Evolutionary conservation across 1,139 yeast genomes (phyloP).

Genomic region (Casaregolazyma lundiana): DNA sequence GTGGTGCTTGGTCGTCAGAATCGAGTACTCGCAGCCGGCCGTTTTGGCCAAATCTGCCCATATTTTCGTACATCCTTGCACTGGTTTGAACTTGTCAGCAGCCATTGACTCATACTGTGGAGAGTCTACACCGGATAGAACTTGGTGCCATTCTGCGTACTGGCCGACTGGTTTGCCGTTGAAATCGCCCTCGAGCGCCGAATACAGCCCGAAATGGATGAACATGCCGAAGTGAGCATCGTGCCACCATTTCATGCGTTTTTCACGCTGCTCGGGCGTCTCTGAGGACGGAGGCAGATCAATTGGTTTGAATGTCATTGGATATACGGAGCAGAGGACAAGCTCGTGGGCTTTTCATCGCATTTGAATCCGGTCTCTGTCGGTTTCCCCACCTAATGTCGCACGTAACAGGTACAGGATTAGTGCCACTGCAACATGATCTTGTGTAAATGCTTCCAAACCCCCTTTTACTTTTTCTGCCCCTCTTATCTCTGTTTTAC

Average conservation of each 20-base stretch:
- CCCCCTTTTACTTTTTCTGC: too few relatives aligned
- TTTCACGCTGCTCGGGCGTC: slow-evolving; percentile 6
- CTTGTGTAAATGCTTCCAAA: too few relatives aligned
- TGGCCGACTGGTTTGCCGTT: slow-evolving; percentile 15
- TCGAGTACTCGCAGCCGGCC: slow-evolving; percentile 14
- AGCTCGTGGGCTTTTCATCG: too few relatives aligned
- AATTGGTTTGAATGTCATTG: not conserved
- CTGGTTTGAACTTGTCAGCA: slow-evolving; percentile 11
- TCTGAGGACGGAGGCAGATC: not conserved
- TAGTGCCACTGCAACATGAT: too few relatives aligned
- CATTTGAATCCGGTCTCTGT: too few relatives aligned
- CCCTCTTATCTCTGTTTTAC: too few relatives aligned
- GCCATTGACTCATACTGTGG: slow-evolving; percentile 12
- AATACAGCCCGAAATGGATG: slow-evolving; percentile 18
- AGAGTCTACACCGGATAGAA: slow-evolving; percentile 14
- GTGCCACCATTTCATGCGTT: slow-evolving; percentile 18
- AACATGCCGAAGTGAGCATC: slow-evolving; percentile 19
- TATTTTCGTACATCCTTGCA: slow-evolving; percentile 8
- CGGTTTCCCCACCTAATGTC: too few relatives aligned
- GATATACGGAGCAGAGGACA: not conserved
- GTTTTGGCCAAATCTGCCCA: slow-evolving; percentile 18
- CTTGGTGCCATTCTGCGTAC: slow-evolving; percentile 20
- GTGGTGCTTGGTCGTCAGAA: not conserved
- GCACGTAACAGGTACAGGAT: too few relatives aligned
- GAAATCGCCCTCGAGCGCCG: slow-evolving; percentile 17